Conservation (phyloP, 2,329 filamentous ascomycete species). For the Verticillium nubilum region DNA sequence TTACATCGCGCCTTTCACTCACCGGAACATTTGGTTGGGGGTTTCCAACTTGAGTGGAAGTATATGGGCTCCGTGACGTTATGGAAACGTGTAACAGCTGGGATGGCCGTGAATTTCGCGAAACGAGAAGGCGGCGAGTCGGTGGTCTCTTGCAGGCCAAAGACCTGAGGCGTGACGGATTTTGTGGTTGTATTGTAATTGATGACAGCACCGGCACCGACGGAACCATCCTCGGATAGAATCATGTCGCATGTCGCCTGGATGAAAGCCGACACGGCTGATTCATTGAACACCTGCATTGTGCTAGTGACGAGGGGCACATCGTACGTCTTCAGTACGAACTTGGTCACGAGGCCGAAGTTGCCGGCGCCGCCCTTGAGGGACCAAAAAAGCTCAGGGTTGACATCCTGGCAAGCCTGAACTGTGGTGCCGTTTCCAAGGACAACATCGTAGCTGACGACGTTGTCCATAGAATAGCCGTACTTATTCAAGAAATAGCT, state of each 20-base stretch:
- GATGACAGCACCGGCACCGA: conserved; percentile 25
- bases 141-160: conserved; percentile 27
- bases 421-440: conserved; percentile 18
- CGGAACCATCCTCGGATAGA: conserved; percentile 13
- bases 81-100: conserved; percentile 13
- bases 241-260: conserved; percentile 19
- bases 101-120: conserved; percentile 23
- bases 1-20: not conserved
- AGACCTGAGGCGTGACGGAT: conserved; percentile 13
- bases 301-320: conserved; percentile 23
- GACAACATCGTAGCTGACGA: conserved; percentile 19
- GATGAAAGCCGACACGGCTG: conserved; percentile 17
- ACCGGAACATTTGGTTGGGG: conserved; percentile 30
- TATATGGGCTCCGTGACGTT: conserved; percentile 20
- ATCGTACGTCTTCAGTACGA: conserved; percentile 15
- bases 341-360: conserved; percentile 16
- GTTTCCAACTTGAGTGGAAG: conserved; percentile 21
- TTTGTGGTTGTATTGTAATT: conserved; percentile 22
- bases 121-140: conserved; percentile 25
- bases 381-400: conserved; percentile 22
- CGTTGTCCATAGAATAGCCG: conserved; percentile 19
- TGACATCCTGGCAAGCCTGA: conserved; percentile 14
- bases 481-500: conserved; percentile 20
- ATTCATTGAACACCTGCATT: conserved; percentile 23
- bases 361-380: conserved; percentile 21